phyloP scores from a whole-genome alignment of 495 filamentous ascomycete genomes.

The Penicillium soppii region DNA sequence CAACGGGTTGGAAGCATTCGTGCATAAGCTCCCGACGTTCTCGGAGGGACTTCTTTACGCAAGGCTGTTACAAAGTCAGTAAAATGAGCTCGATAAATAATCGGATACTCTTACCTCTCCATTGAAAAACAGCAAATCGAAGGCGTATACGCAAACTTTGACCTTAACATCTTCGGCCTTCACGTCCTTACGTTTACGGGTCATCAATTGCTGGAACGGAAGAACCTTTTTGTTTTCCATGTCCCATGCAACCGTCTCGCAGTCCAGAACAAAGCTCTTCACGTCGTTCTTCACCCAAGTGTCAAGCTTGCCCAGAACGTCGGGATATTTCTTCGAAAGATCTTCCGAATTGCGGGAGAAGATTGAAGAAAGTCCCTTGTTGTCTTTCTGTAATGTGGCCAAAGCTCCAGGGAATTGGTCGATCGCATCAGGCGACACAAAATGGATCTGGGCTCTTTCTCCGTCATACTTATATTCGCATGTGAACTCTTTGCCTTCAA shows the following conservation, averaged over 20 bases:
- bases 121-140: constrained; percentile 92
- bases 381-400: constrained; percentile 49
- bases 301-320: constrained; percentile 82
- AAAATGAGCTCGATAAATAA: neutral
- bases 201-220: constrained; percentile 98
- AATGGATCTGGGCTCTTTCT: constrained; percentile 96
- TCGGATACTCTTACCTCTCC: constrained; percentile 60
- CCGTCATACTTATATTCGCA: constrained; percentile 99
- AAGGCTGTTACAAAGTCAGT: constrained; percentile 44
- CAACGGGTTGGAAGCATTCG: constrained; percentile 67
- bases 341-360: constrained; percentile 98
- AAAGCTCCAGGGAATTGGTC: constrained; percentile 58
- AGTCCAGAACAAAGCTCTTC: constrained; percentile 93
- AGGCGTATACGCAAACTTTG: constrained; percentile 96
- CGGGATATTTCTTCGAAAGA: constrained; percentile 94
- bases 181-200: constrained; percentile 94
- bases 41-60: constrained; percentile 82
- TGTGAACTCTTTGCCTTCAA: constrained; percentile 92
- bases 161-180: constrained; percentile 96
- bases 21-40: constrained; percentile 79
- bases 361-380: constrained; percentile 73
- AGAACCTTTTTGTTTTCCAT: constrained; percentile 86
- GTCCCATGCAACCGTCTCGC: constrained; percentile 99
- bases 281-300: constrained; percentile 88
- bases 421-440: constrained; percentile 77